Evolutionary conservation across 208 protist species (phyloP).

Genomic region (Acanthamoeba lugdunensis): DNA sequence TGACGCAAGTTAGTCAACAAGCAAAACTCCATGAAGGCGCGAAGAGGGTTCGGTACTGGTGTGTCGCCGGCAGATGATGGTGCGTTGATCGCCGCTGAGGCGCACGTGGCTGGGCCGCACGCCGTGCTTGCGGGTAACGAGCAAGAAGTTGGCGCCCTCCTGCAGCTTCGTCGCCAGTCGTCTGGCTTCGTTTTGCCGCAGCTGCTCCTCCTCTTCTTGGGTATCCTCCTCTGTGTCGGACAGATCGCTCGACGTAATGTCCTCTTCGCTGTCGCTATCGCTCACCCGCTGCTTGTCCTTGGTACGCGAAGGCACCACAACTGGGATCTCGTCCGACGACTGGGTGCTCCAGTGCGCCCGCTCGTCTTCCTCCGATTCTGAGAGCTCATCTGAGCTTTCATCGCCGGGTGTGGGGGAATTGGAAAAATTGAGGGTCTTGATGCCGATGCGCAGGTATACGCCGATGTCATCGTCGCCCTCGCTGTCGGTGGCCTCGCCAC

Average conservation of each 20-base stretch:
- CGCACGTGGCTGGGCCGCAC: constrained; percentile 3
- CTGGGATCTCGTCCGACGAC: background rate
- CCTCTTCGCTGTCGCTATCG: background rate
- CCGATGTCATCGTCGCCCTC: background rate
- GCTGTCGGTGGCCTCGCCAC: background rate
- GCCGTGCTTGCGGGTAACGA: constrained; percentile 30
- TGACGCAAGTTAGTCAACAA: background rate
- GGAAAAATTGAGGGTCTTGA: constrained; percentile 18
- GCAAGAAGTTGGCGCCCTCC: constrained; percentile 10
- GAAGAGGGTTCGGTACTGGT: background rate
- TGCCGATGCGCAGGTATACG: background rate
- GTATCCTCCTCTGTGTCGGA: background rate
- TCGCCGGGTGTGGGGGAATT: background rate
- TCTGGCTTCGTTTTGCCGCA: background rate
- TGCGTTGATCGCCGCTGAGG: constrained; percentile 24
- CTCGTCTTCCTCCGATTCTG: background rate
- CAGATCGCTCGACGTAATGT: background rate
- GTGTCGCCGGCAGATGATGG: background rate
- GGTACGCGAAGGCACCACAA: background rate
- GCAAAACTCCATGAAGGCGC: background rate
- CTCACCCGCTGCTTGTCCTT: constrained; percentile 16
- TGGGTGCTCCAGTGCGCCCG: background rate
- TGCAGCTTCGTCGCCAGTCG: background rate
- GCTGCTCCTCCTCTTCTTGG: background rate
- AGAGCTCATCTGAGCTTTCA: constrained; percentile 1